Evolutionary conservation across 257 asterid species (phyloP), one percentile per base, ranked within the genome.

Genomic region (Solanum okadae): DNA sequence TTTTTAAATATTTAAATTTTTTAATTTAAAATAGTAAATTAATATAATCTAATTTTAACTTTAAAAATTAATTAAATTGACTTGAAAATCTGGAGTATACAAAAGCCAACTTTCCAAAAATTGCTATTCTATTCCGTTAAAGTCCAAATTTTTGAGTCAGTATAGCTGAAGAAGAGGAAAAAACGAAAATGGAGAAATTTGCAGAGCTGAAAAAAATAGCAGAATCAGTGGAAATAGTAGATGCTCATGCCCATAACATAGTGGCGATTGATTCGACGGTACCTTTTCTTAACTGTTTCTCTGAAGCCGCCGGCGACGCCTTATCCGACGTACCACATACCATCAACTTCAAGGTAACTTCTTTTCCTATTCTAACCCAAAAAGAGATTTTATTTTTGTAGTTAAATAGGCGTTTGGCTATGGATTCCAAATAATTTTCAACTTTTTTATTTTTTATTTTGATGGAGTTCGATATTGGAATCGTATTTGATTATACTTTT

Each of bases 181-280:
- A 56, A 20, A 9, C 84, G 42, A 72, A 63, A 88, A 95, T 95
- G 98, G 97, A 93, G 85, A 75, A 84, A 46, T 94, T 93, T 78
- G 93, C 92, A 35, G 93, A 91, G 87, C 91, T 97, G 89, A 95
- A 89, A 88, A 83, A 92, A 86, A 98, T 93, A 49, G 89, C 94
- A 72, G 96, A 95, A 82, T 87, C 86, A 33, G 94, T 91, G 90
- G 97, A 91, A 91, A 56, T 97, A 6, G 95, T 97, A 9, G 99
- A 97, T 52, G 97, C 94, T 5, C 99, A 97, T 93, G 98, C 98
- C 18, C 99, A 97, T 93, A 97, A 94, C 88, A 88, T 97, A 9
- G 99, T 97, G 12, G 95, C 95, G 13, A 35, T 92, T n/a, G 94
- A 96, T 87, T 97, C 99, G 85, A 25, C 90, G 70, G 15, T 95